These are phyloP conservation scores for Russula olivacea DNA, from an alignment of 768 basidiomycete genomes.

Conservation along the genomic window DNA sequence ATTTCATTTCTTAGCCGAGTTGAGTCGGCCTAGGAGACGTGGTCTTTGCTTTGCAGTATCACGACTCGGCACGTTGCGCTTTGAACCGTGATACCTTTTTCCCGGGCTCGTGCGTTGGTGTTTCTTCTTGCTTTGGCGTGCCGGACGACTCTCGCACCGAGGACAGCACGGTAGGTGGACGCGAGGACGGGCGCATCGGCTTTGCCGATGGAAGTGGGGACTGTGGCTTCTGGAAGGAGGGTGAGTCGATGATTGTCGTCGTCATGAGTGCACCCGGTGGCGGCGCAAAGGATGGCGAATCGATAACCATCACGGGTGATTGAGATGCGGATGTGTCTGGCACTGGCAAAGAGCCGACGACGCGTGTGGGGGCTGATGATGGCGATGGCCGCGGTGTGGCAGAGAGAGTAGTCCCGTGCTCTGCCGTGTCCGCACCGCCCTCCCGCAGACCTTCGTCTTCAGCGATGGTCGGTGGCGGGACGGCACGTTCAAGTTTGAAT, in stretches of 20 bases:
- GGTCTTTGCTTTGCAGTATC: neutral
- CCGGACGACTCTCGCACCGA: constrained; percentile 21
- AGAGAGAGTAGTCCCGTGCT: neutral
- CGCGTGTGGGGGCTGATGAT: neutral
- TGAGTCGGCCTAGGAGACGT: neutral
- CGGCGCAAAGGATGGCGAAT: constrained; percentile 24
- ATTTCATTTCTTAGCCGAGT: neutral
- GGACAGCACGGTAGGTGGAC: constrained; percentile 25
- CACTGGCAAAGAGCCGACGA: neutral
- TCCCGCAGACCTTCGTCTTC: neutral
- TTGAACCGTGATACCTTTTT: constrained; percentile 29
- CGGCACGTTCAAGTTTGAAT: constrained; percentile 27
- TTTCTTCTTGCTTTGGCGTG: neutral
- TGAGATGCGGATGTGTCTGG: neutral
- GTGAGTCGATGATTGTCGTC: constrained; percentile 22
- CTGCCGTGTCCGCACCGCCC: constrained; percentile 16
- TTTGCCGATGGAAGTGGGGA: constrained; percentile 9
- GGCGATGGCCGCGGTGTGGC: neutral
- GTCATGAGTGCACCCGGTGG: neutral
- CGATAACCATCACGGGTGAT: constrained; percentile 2
- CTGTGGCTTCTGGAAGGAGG: constrained; percentile 25
- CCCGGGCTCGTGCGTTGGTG: constrained; percentile 7
- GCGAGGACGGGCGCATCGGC: constrained; percentile 5
- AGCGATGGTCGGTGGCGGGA: constrained; percentile 6
- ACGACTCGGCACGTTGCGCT: constrained; percentile 24